phyloP scores from a whole-genome alignment of 208 protist species.

The Naegleria fowleri region DNA sequence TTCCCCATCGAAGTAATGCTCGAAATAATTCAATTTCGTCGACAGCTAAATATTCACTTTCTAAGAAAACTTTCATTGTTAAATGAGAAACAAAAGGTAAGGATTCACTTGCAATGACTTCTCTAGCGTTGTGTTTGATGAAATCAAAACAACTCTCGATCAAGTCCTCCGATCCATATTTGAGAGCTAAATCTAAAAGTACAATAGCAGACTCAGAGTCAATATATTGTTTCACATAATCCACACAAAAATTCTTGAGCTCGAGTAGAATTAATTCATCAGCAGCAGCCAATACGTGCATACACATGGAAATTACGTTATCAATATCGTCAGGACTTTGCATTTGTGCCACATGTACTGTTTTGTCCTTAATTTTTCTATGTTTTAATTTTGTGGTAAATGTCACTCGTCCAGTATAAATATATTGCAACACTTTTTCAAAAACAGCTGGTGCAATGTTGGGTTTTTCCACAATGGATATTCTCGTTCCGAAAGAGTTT shows the following conservation, averaged over 20 bases:
- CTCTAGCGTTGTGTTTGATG: not conserved
- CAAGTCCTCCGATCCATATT: not conserved
- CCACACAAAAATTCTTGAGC: not conserved
- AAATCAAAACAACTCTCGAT: constrained; percentile 21
- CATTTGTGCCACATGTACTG: not conserved
- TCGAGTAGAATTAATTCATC: not conserved
- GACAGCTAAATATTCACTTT: not conserved
- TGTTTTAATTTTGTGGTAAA: constrained; percentile 3
- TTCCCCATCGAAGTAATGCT: not conserved
- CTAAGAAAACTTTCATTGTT: not conserved
- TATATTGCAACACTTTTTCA: constrained; percentile 11
- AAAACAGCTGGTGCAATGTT: not conserved
- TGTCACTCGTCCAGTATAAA: constrained; percentile 12
- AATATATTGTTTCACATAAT: constrained; percentile 21
- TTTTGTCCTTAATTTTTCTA: not conserved
- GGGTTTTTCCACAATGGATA: not conserved
- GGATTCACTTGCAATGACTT: not conserved
- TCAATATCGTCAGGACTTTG: not conserved
- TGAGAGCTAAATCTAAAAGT: not conserved
- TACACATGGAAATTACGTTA: not conserved
- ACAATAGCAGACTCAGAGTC: not conserved
- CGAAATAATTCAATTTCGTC: constrained; percentile 17
- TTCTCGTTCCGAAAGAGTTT: not conserved
- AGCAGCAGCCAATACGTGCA: constrained; percentile 13
- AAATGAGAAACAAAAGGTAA: not conserved